Evolutionary conservation across 805 yeast genomes (phyloP).

Genomic region (Cyberlindnera veronae): DNA sequence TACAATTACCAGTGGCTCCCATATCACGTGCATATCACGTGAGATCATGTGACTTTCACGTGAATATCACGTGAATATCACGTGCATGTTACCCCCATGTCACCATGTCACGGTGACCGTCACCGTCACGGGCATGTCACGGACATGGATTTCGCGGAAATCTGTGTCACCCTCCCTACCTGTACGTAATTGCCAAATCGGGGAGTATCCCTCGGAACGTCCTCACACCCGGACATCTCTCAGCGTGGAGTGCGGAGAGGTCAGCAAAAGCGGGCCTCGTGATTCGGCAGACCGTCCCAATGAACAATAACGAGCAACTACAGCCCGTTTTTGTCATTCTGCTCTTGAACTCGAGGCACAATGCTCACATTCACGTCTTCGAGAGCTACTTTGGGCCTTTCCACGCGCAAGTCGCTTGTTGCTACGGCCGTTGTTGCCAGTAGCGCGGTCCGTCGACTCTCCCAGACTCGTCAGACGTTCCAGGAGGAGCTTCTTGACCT

Average conservation of each 20-base stretch:
- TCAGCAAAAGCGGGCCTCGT: conserved; percentile 4
- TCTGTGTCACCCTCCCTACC: too few species aligned
- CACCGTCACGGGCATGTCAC: too few species aligned
- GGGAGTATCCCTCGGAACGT: background rate
- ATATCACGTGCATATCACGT: too few species aligned
- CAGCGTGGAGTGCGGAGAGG: conserved; percentile 1
- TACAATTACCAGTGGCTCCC: too few species aligned
- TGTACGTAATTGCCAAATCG: too few species aligned
- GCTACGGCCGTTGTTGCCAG: background rate
- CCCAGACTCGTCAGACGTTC: background rate
- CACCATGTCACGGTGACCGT: too few species aligned
- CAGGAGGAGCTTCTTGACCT: conserved; percentile 15
- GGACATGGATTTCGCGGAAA: too few species aligned
- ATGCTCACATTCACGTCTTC: conserved; percentile 2
- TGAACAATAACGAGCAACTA: background rate
- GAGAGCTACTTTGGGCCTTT: background rate
- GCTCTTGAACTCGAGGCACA: background rate
- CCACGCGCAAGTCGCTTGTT: background rate
- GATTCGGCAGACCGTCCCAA: background rate
- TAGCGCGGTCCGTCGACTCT: conserved; percentile 1
- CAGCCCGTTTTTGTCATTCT: background rate
- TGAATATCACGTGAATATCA: too few species aligned
- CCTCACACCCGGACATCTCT: background rate
- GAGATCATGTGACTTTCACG: too few species aligned
- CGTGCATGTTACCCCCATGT: too few species aligned